phyloP scores from a whole-genome alignment of 176 grass and related monocot species.

The Eleusine indica region DNA sequence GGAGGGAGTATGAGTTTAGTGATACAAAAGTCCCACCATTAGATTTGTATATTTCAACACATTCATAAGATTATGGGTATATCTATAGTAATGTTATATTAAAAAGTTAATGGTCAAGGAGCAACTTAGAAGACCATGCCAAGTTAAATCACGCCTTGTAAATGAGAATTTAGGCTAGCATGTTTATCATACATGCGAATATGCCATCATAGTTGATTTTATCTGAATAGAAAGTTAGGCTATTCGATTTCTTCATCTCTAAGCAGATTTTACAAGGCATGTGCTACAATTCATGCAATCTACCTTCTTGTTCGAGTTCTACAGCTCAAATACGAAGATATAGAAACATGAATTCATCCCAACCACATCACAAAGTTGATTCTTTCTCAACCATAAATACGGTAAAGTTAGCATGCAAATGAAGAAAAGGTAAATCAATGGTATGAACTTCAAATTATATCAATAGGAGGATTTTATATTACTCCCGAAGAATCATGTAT shows the following conservation, averaged over 20 bases:
- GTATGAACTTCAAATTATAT: neutral
- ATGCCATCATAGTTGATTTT: constrained; percentile 25
- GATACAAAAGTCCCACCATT: neutral
- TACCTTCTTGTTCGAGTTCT: neutral
- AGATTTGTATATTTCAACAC: too few relatives aligned
- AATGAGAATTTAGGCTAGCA: neutral
- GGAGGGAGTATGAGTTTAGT: too few relatives aligned
- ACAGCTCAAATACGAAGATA: constrained; percentile 21
- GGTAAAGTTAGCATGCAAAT: neutral
- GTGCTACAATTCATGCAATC: neutral
- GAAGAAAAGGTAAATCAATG: neutral
- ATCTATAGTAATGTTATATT: too few relatives aligned
- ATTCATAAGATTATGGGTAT: too few relatives aligned
- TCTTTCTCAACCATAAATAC: neutral
- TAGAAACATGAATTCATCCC: constrained; percentile 1
- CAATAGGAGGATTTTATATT: constrained; percentile 17
- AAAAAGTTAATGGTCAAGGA: too few relatives aligned
- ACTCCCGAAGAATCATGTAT: constrained; percentile 53
- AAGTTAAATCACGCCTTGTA: neutral
- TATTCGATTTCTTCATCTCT: neutral
- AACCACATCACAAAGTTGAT: constrained; percentile 18
- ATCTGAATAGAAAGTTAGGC: constrained; percentile 18
- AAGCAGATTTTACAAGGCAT: neutral
- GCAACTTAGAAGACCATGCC: too few relatives aligned
- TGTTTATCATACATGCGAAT: constrained; percentile 7